Evolutionary conservation across 495 filamentous ascomycete species (phyloP).

Genomic region (Ascodesmis nigricans): DNA sequence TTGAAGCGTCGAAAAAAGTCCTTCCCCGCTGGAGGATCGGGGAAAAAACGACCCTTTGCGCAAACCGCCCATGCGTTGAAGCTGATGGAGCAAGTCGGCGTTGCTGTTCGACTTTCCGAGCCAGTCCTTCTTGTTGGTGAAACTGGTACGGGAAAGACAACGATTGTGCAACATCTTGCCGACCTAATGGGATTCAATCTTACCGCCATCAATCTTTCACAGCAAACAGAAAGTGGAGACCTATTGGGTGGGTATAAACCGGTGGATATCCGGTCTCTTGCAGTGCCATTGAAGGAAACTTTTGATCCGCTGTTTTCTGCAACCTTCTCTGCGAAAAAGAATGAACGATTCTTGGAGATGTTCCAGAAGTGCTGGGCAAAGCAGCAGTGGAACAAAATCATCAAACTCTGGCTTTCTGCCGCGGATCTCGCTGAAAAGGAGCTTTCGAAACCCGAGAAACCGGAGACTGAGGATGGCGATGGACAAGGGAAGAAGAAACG

Average conservation of each 20-base stretch:
- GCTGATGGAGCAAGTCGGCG: conserved; percentile 64
- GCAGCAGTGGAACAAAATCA: conserved; percentile 62
- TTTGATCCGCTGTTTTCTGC: conserved; percentile 73
- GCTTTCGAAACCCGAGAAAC: conserved; percentile 29
- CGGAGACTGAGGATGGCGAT: conserved; percentile 24
- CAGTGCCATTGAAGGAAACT: conserved; percentile 74
- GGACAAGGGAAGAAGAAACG: conserved; percentile 60
- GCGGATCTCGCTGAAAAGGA: conserved; percentile 59
- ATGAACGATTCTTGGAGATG: conserved; percentile 60
- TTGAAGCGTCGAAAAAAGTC: conserved; percentile 25
- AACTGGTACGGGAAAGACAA: conserved; percentile 95
- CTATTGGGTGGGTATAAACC: conserved; percentile 91
- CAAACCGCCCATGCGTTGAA: conserved; percentile 48
- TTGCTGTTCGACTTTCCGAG: conserved; percentile 60
- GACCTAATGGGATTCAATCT: conserved; percentile 59
- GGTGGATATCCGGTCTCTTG: conserved; percentile 66
- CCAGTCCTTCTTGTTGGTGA: conserved; percentile 87
- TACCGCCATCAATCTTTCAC: conserved; percentile 79
- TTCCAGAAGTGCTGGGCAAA: conserved; percentile 57
- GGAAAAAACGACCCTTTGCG: conserved; percentile 36
- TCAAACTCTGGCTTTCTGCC: conserved; percentile 72
- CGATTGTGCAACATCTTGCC: conserved; percentile 79
- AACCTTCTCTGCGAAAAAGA: conserved; percentile 69
- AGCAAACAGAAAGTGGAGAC: conserved; percentile 90
- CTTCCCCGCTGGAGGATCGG: conserved; percentile 14